These are phyloP conservation scores for Ramularia endophylla DNA, from an alignment of 2,329 filamentous ascomycete genomes.

Conservation along the genomic window DNA sequence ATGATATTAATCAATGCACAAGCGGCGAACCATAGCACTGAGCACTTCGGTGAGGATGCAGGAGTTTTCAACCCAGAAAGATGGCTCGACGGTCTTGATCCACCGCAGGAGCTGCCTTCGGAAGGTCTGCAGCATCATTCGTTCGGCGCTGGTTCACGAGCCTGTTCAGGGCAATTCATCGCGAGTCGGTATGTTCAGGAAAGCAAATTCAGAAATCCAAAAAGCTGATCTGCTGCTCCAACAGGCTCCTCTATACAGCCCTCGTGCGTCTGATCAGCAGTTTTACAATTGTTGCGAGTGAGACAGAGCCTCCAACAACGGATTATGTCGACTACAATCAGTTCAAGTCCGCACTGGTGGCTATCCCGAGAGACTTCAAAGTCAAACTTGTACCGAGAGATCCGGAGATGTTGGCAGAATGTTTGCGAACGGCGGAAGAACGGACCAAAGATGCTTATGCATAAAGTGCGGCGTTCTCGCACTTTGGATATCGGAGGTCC, in stretches of 20 bases:
- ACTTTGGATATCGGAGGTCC: background rate
- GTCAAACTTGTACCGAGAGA: conserved; percentile 51
- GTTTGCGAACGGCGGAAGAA: conserved; percentile 38
- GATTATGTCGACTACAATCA: conserved; percentile 59
- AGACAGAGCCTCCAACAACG: conserved; percentile 50
- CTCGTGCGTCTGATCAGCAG: conserved; percentile 45
- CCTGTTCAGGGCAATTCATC: conserved; percentile 49
- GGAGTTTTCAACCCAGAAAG: conserved; percentile 45
- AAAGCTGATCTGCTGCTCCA: conserved; percentile 9
- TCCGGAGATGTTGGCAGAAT: conserved; percentile 32
- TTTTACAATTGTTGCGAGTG: conserved; percentile 46
- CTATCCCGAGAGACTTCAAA: conserved; percentile 55
- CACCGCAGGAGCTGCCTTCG: conserved; percentile 29
- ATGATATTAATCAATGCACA: conserved; percentile 53
- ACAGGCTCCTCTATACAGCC: conserved; percentile 44
- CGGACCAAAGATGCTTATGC: conserved; percentile 47
- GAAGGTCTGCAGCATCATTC: conserved; percentile 40
- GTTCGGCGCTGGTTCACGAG: conserved; percentile 48
- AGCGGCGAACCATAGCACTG: conserved; percentile 48
- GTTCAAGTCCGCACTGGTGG: conserved; percentile 54
- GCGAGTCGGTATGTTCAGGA: conserved; percentile 30
- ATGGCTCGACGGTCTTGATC: conserved; percentile 39
- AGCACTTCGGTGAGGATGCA: conserved; percentile 45
- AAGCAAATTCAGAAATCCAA: background rate
- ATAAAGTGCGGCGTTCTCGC: too few relatives aligned